These are phyloP conservation scores for Fusarium austroafricanum DNA, from an alignment of 2,329 filamentous ascomycete genomes.

Conservation along the genomic window DNA sequence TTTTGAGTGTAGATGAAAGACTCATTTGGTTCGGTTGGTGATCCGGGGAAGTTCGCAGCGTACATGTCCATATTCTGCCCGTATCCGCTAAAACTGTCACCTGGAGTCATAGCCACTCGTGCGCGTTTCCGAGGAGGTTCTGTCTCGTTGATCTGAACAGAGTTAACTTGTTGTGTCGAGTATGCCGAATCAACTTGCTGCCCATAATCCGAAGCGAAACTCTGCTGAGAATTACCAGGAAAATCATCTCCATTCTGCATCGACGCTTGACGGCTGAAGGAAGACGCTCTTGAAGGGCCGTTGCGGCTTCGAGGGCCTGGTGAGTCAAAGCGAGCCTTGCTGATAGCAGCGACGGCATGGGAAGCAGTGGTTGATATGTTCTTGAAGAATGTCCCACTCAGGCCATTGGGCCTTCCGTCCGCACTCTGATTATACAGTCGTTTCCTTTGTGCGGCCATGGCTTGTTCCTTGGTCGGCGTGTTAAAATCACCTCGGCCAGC, in stretches of 20 bases:
- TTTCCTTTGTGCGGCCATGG: conserved; percentile 95
- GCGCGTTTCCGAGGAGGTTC: conserved; percentile 88
- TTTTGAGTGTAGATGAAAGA: conserved; percentile 76
- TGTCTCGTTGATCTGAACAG: conserved; percentile 56
- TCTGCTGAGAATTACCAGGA: conserved; percentile 85
- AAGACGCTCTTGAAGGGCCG: conserved; percentile 73
- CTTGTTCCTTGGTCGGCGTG: conserved; percentile 97
- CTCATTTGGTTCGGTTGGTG: conserved; percentile 83
- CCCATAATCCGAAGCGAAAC: conserved; percentile 79
- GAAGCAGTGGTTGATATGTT: conserved; percentile 95
- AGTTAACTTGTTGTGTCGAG: conserved; percentile 66
- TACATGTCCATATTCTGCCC: conserved; percentile 60
- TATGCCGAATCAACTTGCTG: conserved; percentile 79
- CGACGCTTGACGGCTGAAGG: conserved; percentile 77
- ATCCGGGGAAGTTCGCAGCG: conserved; percentile 68
- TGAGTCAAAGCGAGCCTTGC: conserved; percentile 93
- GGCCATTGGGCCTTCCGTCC: conserved; percentile 74
- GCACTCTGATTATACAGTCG: conserved; percentile 80
- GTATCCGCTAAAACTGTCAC: conserved; percentile 68
- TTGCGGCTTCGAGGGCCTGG: conserved; percentile 76
- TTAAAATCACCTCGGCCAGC: conserved; percentile 82
- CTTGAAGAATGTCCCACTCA: conserved; percentile 92
- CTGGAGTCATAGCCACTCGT: conserved; percentile 66
- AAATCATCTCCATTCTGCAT: conserved; percentile 77
- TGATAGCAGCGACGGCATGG: conserved; percentile 94